Evolutionary conservation across 2,329 filamentous ascomycete species (phyloP), one percentile per base, ranked within the genome.

Genomic region (Fusarium agapanthi): DNA sequence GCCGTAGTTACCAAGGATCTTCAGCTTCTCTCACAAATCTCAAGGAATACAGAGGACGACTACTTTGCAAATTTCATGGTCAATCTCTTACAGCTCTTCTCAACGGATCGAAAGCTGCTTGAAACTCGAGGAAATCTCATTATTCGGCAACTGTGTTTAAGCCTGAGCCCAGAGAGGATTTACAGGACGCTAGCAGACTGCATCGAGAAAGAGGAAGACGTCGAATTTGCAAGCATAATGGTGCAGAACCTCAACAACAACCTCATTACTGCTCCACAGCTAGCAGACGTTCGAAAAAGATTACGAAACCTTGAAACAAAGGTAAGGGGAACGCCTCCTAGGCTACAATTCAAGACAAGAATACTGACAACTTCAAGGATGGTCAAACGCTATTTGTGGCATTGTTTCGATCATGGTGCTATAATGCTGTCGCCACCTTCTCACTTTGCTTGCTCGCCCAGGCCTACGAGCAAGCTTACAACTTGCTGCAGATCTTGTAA

Each of bases 61-160:
- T 98, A 98, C 82, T 99, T 99, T 80, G 92, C 94, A 4, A 97
- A 95, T 30, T 99, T 99, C 81, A 99, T 99, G 96, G 93, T 98
- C 68, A 97, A 97, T 79, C 86, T 99, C 15, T 85, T 99, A 47
- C 96, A 98, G 79, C 88, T 99, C 3, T 99, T 99, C 80, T 97
- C 94, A 45, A 98, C 96, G 0, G 96, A 99, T 80, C 89, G 96
- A 37, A 93, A 94, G 76, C 86, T 99, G 30, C 86, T 99, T 12
- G 96, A 99, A 83, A 96, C 93, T 5, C 88, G 96, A 62, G 96
- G 97, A 14, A 99, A 99, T 78, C 86, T 99, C 40, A 99, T 99
- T 71, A 98, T 99, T 74, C 89, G 97, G 63, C 95, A 99, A 80
- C 86, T 99, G 32, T 99, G 95, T 80, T 89, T 97, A 67, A 97